These are phyloP conservation scores for Chloroidium sp. DNA, from an alignment of 163 green algal genomes.

Conservation along the genomic window DNA sequence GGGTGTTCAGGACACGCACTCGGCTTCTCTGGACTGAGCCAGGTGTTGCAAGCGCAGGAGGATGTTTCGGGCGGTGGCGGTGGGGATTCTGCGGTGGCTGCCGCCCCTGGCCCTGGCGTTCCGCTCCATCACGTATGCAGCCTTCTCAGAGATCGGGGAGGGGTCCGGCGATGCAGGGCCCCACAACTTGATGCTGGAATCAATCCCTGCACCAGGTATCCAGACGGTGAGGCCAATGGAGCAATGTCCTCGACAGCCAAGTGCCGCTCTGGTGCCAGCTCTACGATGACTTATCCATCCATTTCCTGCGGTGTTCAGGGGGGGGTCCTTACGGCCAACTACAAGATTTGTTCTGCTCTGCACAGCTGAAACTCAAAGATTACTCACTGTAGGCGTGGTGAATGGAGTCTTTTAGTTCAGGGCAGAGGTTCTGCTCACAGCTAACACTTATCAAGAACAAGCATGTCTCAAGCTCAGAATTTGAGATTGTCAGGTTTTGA, in stretches of 20 bases:
- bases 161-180: constrained; percentile 12
- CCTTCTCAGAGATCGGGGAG: not conserved
- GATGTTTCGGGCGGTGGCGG: not conserved
- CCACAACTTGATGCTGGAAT: constrained; percentile 19
- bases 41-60: not conserved
- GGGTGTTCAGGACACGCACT: not conserved
- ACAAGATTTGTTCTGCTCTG: not conserved
- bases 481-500: not conserved
- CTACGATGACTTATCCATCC: not conserved
- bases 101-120: not conserved
- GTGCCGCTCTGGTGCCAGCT: too few relatives aligned
- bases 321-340: not conserved
- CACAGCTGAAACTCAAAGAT: not conserved
- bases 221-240: not conserved
- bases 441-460: not conserved
- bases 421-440: not conserved
- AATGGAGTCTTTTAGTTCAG: not conserved
- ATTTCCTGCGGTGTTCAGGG: not conserved
- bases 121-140: not conserved
- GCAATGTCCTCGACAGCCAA: too few relatives aligned
- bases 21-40: not conserved
- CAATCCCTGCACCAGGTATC: constrained; percentile 13
- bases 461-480: not conserved
- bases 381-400: too few relatives aligned
- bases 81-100: not conserved